A percentile compares a stretch with the other conserved stretches of the same genome.
These are phyloP conservation scores for Hypoxylon sp. DNA, from an alignment of 2,329 filamentous ascomycete genomes.

Conservation along the genomic window DNA sequence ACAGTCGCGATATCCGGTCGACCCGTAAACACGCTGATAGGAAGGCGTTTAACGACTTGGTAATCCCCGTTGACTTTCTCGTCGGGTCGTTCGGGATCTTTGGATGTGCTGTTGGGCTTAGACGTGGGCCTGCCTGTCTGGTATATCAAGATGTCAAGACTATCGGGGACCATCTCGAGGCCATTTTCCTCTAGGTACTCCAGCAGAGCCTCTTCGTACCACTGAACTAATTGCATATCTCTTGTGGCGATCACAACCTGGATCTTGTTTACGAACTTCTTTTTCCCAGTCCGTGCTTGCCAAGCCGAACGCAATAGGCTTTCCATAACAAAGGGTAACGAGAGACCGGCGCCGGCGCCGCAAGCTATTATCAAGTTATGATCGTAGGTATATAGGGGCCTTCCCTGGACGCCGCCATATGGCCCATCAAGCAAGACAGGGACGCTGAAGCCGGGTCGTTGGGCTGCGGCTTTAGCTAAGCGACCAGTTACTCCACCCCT, in stretches of 20 bases:
- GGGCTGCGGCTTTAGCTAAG: constrained; percentile 58
- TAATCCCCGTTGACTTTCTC: constrained; percentile 20
- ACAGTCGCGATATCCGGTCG: constrained; percentile 45
- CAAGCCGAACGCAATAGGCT: constrained; percentile 46
- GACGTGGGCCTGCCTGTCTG: constrained; percentile 42
- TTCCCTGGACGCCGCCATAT: constrained; percentile 66
- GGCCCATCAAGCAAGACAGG: constrained; percentile 71
- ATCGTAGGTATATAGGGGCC: constrained; percentile 59
- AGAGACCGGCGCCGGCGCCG: constrained; percentile 70
- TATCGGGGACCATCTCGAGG: constrained; percentile 35
- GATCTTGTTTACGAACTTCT: constrained; percentile 30
- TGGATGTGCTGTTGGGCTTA: constrained; percentile 25
- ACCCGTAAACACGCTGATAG: constrained; percentile 36
- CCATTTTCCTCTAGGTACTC: constrained; percentile 47
- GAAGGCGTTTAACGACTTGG: constrained; percentile 10
- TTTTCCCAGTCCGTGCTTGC: constrained; percentile 16
- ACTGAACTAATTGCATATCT: constrained; percentile 49
- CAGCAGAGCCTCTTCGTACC: constrained; percentile 51
- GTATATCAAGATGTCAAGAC: constrained; percentile 47
- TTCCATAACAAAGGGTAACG: constrained; percentile 64
- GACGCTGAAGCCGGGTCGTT: constrained; percentile 57
- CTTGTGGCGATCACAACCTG: constrained; percentile 53
- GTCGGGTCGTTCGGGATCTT: constrained; percentile 27
- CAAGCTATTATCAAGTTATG: constrained; percentile 66
- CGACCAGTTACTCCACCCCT: constrained; percentile 65